Evolutionary conservation across 768 basidiomycete species (phyloP).

Genomic region (Lactarius sanguifluus): DNA sequence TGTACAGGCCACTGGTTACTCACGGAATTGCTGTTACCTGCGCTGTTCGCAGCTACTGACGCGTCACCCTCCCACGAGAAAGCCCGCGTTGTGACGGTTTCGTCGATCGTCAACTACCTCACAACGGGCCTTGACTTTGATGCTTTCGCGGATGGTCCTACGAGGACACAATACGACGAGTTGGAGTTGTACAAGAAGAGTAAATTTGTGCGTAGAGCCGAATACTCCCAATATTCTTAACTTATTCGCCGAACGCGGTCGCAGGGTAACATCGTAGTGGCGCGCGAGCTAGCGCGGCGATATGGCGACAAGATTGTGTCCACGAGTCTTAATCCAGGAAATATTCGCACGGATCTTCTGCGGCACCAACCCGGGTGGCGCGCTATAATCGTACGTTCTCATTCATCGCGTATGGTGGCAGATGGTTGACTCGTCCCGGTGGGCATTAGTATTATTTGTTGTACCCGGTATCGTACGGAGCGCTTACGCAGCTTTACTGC

Average conservation of each 20-base stretch:
- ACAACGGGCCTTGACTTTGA: slow-evolving; percentile 40
- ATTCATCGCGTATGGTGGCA: background rate
- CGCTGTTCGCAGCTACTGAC: slow-evolving; percentile 43
- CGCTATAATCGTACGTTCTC: background rate
- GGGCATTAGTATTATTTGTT: background rate
- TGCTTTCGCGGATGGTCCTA: slow-evolving; percentile 36
- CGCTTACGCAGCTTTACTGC: slow-evolving; percentile 45
- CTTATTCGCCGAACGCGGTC: background rate
- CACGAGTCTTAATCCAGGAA: slow-evolving; percentile 44
- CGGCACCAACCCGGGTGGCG: slow-evolving; percentile 14
- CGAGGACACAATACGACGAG: slow-evolving; percentile 26
- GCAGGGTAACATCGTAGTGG: slow-evolving; percentile 44
- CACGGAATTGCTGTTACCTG: slow-evolving; percentile 53
- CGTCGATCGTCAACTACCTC: slow-evolving; percentile 43
- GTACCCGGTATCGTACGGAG: slow-evolving; percentile 34
- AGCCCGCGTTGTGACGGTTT: slow-evolving; percentile 48
- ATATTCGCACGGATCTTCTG: slow-evolving; percentile 18
- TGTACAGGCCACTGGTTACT: slow-evolving; percentile 57
- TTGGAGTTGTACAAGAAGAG: slow-evolving; percentile 35
- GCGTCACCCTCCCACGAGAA: slow-evolving; percentile 41
- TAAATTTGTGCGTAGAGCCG: slow-evolving; percentile 45
- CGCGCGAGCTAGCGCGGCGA: slow-evolving; percentile 48
- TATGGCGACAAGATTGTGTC: slow-evolving; percentile 50
- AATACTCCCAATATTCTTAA: too few species aligned
- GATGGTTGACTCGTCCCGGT: background rate